Conservation (phyloP, 768 basidiomycete species). For the Hygrocybe punicea region DNA sequence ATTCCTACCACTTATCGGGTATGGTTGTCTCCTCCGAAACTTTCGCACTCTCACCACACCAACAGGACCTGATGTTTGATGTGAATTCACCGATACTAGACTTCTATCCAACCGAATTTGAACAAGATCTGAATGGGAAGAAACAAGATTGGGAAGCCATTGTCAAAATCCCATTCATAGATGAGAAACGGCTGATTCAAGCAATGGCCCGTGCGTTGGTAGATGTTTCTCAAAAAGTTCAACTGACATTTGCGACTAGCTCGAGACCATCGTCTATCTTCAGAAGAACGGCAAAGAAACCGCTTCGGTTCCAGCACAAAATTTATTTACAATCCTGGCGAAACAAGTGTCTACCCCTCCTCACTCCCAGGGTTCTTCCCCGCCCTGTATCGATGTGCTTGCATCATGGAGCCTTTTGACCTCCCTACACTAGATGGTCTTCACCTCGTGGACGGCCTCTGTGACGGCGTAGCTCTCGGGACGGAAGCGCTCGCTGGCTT, state of each 20-base stretch:
- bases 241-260: slow-evolving; percentile 40
- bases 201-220: slow-evolving; percentile 74
- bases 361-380: slow-evolving; percentile 96
- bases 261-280: slow-evolving; percentile 71
- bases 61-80: slow-evolving; percentile 85
- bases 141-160: slow-evolving; percentile 99
- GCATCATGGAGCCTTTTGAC: slow-evolving; percentile 77
- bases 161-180: slow-evolving; percentile 98
- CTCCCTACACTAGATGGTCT: slow-evolving; percentile 85
- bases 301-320: slow-evolving; percentile 72
- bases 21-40: slow-evolving; percentile 15
- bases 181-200: slow-evolving; percentile 67
- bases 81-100: slow-evolving; percentile 83
- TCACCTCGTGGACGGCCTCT: slow-evolving; percentile 80
- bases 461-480: slow-evolving; percentile 86
- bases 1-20: slow-evolving; percentile 87
- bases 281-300: slow-evolving; percentile 76
- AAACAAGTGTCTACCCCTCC: slow-evolving; percentile 76
- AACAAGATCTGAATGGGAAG: slow-evolving; percentile 94
- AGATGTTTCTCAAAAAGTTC: background rate
- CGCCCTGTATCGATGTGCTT: slow-evolving; percentile 73
- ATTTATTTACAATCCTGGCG: slow-evolving; percentile 66
- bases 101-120: slow-evolving; percentile 92
- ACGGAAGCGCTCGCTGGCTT: slow-evolving; percentile 88
- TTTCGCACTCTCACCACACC: background rate